phyloP scores from a whole-genome alignment of 768 basidiomycete genomes.

The Lactarius trivialis region DNA sequence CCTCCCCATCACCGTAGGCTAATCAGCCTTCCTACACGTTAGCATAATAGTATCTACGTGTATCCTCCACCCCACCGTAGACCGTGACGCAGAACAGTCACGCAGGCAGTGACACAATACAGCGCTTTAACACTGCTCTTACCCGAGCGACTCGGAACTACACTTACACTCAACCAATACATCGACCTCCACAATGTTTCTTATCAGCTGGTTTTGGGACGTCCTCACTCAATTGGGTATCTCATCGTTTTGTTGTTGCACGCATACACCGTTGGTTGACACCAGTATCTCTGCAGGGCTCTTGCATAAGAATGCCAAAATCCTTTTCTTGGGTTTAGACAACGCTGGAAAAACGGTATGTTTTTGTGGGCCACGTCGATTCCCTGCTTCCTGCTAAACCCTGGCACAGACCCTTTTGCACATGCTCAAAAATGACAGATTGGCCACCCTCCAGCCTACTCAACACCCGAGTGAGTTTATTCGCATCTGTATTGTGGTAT shows the following conservation, averaged over 20 bases:
- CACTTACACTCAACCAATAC: slow-evolving; percentile 3
- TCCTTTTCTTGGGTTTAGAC: slow-evolving; percentile 96
- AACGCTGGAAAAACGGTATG: slow-evolving; percentile 98
- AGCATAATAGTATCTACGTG: neutral
- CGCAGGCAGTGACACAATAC: neutral
- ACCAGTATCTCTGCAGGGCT: slow-evolving; percentile 46
- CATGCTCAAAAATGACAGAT: slow-evolving; percentile 98
- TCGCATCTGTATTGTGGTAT: neutral
- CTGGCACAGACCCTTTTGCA: slow-evolving; percentile 77
- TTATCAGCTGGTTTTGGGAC: slow-evolving; percentile 96
- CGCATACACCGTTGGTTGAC: neutral
- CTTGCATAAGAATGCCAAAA: slow-evolving; percentile 98
- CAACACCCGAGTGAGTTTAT: slow-evolving; percentile 86
- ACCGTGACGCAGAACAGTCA: neutral
- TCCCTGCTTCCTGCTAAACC: neutral
- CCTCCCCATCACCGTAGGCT: too few species aligned
- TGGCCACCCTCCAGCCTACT: slow-evolving; percentile 96
- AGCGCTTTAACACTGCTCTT: neutral
- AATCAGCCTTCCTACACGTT: slow-evolving; percentile 54
- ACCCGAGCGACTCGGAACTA: slow-evolving; percentile 6
- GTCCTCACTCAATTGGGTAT: slow-evolving; percentile 87
- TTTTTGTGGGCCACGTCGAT: slow-evolving; percentile 1
- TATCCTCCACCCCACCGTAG: neutral
- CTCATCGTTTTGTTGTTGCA: neutral
- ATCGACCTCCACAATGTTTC: slow-evolving; percentile 50